Evolutionary conservation across 2,329 filamentous ascomycete genomes (phyloP).

Genomic region (Xylaria sp.): DNA sequence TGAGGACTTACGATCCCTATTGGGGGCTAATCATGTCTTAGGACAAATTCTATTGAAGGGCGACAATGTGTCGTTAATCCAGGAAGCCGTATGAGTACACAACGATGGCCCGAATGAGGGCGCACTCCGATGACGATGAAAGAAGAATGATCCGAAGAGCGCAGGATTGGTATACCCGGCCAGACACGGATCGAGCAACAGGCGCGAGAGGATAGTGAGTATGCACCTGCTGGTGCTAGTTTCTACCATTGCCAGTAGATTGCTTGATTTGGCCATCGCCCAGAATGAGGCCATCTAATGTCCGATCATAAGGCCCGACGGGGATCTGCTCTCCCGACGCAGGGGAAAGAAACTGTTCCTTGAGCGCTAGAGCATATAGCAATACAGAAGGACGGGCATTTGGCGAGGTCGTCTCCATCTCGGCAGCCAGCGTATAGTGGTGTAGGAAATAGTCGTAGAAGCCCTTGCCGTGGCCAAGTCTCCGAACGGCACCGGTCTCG

Average conservation of each 20-base stretch:
- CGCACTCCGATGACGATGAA: conserved; percentile 19
- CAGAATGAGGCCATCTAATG: conserved; percentile 70
- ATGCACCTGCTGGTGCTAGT: conserved; percentile 23
- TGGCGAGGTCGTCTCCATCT: conserved; percentile 32
- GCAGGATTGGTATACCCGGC: background rate
- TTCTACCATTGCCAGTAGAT: conserved; percentile 27
- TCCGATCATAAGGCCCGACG: conserved; percentile 70
- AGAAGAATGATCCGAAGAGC: conserved; percentile 5
- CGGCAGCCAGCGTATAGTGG: conserved; percentile 52
- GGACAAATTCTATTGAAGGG: conserved; percentile 63
- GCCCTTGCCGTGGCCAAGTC: conserved; percentile 89
- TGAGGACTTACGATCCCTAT: background rate
- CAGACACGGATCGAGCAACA: conserved; percentile 5
- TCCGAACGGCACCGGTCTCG: conserved; percentile 52
- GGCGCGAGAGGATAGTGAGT: conserved; percentile 13
- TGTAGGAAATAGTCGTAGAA: conserved; percentile 95
- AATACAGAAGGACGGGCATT: conserved; percentile 39
- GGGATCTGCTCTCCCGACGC: conserved; percentile 61
- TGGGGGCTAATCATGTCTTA: conserved; percentile 28
- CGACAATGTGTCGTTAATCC: conserved; percentile 61
- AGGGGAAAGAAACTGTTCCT: conserved; percentile 70
- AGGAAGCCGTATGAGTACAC: conserved; percentile 35
- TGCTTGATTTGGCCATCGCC: conserved; percentile 59
- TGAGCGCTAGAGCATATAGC: conserved; percentile 72
- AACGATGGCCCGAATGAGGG: background rate